phyloP scores from a whole-genome alignment of 495 filamentous ascomycete species.

The Penicillium robsamsonii region DNA sequence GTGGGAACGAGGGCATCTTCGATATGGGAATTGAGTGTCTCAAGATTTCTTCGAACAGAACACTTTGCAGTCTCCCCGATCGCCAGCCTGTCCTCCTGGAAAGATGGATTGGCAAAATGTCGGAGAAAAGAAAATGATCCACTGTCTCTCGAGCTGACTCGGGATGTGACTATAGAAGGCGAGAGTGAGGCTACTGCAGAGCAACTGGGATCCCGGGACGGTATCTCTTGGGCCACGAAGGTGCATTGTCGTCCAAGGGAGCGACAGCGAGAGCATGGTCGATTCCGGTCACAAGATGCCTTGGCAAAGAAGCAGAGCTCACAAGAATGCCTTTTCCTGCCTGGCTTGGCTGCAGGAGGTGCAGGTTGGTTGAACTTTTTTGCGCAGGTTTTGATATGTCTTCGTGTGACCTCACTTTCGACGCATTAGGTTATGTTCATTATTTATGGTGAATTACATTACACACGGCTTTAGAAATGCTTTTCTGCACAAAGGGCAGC shows the following conservation, averaged over 20 bases:
- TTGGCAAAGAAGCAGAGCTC: slow-evolving; percentile 34
- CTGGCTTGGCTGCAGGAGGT: slow-evolving; percentile 31
- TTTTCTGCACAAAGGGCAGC: slow-evolving; percentile 41
- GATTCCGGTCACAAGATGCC: slow-evolving; percentile 30
- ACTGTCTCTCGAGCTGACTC: slow-evolving; percentile 37
- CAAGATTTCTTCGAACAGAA: slow-evolving; percentile 34
- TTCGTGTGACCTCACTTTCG: slow-evolving; percentile 35
- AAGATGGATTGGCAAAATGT: slow-evolving; percentile 35
- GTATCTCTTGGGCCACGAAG: slow-evolving; percentile 12
- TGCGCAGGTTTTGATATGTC: slow-evolving; percentile 38
- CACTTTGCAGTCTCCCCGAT: slow-evolving; percentile 38
- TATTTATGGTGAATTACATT: neutral
- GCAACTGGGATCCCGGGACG: slow-evolving; percentile 1
- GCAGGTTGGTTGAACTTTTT: slow-evolving; percentile 35
- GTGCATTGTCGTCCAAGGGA: slow-evolving; percentile 28
- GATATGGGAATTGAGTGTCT: slow-evolving; percentile 31
- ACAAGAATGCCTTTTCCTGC: slow-evolving; percentile 38
- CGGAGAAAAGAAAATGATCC: slow-evolving; percentile 34
- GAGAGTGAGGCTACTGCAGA: slow-evolving; percentile 12
- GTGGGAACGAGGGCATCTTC: slow-evolving; percentile 33
- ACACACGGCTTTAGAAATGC: slow-evolving; percentile 34
- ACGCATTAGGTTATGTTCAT: neutral
- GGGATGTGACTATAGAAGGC: slow-evolving; percentile 63
- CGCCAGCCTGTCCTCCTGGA: slow-evolving; percentile 34
- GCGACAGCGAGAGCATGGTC: slow-evolving; percentile 32